These are phyloP conservation scores for Tylopilus sp. DNA, from an alignment of 768 basidiomycete species.

Conservation along the genomic window DNA sequence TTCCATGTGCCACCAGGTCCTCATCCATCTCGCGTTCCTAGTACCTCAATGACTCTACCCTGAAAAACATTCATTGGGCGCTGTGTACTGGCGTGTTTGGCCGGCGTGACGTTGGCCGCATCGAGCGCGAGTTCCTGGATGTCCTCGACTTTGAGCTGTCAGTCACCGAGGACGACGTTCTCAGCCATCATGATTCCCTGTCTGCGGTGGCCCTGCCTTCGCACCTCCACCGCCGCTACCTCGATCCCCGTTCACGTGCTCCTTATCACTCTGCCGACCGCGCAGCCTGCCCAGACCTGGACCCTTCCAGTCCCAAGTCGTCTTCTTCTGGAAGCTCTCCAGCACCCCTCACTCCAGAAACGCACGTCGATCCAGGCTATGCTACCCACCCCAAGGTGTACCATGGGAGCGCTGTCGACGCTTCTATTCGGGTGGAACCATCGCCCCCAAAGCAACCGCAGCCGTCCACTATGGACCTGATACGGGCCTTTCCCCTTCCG, in stretches of 20 bases:
- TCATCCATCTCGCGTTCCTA: conserved; percentile 24
- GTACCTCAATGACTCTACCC: conserved; percentile 86
- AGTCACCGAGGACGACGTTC: conserved; percentile 60
- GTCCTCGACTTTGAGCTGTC: conserved; percentile 75
- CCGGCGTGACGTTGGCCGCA: conserved; percentile 75
- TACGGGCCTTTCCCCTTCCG: conserved; percentile 49
- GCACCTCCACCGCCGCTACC: conserved; percentile 26
- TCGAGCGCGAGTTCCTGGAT: conserved; percentile 79
- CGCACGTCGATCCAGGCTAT: conserved; percentile 20
- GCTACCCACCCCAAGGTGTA: conserved; percentile 23
- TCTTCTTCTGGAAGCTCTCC: conserved; percentile 36
- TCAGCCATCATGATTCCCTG: conserved; percentile 41
- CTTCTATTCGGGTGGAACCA: conserved; percentile 28
- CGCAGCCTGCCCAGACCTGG: conserved; percentile 39
- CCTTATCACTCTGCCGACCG: conserved; percentile 19
- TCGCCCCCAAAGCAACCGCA: conserved; percentile 24
- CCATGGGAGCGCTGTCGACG: conserved; percentile 26
- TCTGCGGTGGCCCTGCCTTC: conserved; percentile 27
- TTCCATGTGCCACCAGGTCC: conserved; percentile 7
- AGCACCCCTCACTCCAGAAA: conserved; percentile 31
- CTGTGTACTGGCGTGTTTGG: conserved; percentile 81
- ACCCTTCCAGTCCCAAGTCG: conserved; percentile 40
- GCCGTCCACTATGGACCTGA: conserved; percentile 40
- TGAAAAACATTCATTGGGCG: conserved; percentile 91
- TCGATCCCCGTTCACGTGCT: conserved; percentile 21